A percentile compares a stretch with the other conserved stretches of the same genome.
phyloP scores from a whole-genome alignment of 1,139 yeast species.

The Scheffersomyces illinoinensis region DNA sequence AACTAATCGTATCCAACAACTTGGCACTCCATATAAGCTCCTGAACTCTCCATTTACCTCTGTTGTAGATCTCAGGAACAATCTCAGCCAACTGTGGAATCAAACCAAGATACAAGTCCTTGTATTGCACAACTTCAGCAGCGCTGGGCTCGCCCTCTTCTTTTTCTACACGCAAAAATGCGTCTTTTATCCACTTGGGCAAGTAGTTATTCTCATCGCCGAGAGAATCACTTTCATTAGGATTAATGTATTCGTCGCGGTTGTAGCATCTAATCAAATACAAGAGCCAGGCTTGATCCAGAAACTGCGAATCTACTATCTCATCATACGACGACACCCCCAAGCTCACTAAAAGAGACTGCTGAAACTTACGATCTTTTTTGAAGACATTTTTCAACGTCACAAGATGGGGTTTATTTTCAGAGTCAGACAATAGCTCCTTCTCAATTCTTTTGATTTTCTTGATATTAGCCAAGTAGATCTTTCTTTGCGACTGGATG shows the following conservation, averaged over 20 bases:
- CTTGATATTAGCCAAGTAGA: slow-evolving; percentile 49
- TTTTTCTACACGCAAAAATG: slow-evolving; percentile 41
- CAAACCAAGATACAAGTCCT: slow-evolving; percentile 53
- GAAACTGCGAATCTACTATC: slow-evolving; percentile 44
- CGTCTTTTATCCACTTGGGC: slow-evolving; percentile 53
- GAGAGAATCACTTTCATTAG: slow-evolving; percentile 17
- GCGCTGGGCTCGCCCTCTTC: slow-evolving; percentile 37
- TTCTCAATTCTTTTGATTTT: slow-evolving; percentile 53
- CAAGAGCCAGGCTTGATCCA: slow-evolving; percentile 61
- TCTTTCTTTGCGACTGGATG: slow-evolving; percentile 44
- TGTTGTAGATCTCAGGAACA: slow-evolving; percentile 61
- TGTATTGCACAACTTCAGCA: slow-evolving; percentile 56
- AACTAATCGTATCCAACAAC: slow-evolving; percentile 58
- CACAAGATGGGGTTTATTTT: slow-evolving; percentile 38
- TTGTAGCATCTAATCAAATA: slow-evolving; percentile 65
- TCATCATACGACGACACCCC: slow-evolving; percentile 60
- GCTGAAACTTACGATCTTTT: slow-evolving; percentile 54
- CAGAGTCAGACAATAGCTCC: slow-evolving; percentile 37
- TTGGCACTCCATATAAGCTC: slow-evolving; percentile 61
- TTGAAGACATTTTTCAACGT: slow-evolving; percentile 61
- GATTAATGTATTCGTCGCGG: slow-evolving; percentile 31
- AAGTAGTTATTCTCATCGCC: slow-evolving; percentile 32
- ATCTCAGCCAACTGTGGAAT: slow-evolving; percentile 53
- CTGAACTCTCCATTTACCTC: slow-evolving; percentile 65
- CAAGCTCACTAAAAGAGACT: slow-evolving; percentile 54